Base-by-base conservation (phyloP, 768 basidiomycete species). In the Phanerochaete sordida region DNA sequence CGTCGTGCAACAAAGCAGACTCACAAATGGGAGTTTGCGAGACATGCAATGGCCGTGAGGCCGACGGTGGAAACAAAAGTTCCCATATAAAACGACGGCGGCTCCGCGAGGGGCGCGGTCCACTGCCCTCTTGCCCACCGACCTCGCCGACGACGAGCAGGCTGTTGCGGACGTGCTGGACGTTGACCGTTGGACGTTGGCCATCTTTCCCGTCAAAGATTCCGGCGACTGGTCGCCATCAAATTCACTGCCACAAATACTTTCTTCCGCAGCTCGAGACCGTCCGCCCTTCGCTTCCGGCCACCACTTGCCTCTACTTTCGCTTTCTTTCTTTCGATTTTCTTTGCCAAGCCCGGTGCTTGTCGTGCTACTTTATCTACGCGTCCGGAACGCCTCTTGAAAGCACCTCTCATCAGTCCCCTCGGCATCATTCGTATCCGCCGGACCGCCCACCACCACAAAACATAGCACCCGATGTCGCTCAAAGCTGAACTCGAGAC, bases 401-500 rank as follows among this genome's bases (percentile, higher is more conserved):
- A 33, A 9, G 19, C 33, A 56, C 30, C 28, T 12, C 31, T 27
- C 54, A 44, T 26, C 5, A 28, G 43, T 45, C n/a, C 47, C 31
- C 19, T 30, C 48, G 26, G 24, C 52, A 23, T 47, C 46, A 21
- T 28, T 53, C 21, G 24, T 26, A 57, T 52, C n/a, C 44, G 30
- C 44, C 51, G 51, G 58, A 60, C 56, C 61, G 58, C 57, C 53
- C 16, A 24, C 27, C 30, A 23, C 37, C 13, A 11, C 55, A 24
- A 26, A 47, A 45, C 52, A 27, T 33, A n/a, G 37, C 46, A 8
- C 28, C 30, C 39, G 49, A 77, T 77, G 76, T 77, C 76, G 54
- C 75, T 76, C 71, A 76, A 76, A 61, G 77, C 78, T 15, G 83
- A 84, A 79, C 84, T 98, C 45, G 90, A 95, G 72, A 86, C 81